A percentile compares a stretch with the other conserved stretches of the same genome.
These are phyloP conservation scores for Zygosaccharomyces lentus DNA, from an alignment of 805 yeast genomes.

Conservation along the genomic window DNA sequence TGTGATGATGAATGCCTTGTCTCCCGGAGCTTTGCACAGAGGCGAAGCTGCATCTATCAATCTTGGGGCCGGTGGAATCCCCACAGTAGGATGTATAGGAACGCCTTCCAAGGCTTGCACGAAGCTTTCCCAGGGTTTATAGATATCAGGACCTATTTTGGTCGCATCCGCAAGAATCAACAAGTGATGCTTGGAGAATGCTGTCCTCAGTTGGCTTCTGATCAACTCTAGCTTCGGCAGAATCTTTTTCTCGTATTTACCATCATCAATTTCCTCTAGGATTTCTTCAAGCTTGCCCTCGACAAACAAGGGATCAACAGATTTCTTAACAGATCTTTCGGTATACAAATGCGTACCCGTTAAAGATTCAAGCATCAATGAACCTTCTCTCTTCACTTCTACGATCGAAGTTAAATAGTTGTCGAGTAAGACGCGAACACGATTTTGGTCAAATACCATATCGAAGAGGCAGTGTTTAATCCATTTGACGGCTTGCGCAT, in stretches of 20 bases:
- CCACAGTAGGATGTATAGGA: constrained; percentile 3
- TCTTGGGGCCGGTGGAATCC: constrained; percentile 44
- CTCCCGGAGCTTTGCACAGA: constrained; percentile 48
- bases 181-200: constrained; percentile 56
- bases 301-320: constrained; percentile 59
- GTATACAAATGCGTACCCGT: constrained; percentile 49
- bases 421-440: constrained; percentile 57
- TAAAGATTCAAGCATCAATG: constrained; percentile 60
- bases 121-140: constrained; percentile 25
- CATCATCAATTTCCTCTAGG: constrained; percentile 49
- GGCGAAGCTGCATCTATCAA: constrained; percentile 50
- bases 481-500: constrained; percentile 73
- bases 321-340: constrained; percentile 58
- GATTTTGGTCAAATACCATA: constrained; percentile 64
- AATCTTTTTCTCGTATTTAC: constrained; percentile 40
- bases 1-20: constrained; percentile 56
- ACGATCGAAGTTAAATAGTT: constrained; percentile 39
- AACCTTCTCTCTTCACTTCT: constrained; percentile 39
- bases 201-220: constrained; percentile 49
- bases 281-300: constrained; percentile 53
- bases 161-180: constrained; percentile 66
- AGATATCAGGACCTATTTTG: constrained; percentile 36
- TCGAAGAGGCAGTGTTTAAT: constrained; percentile 57
- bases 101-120: constrained; percentile 15
- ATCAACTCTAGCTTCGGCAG: constrained; percentile 38